These are phyloP conservation scores for Flaveria ramosissima DNA, from an alignment of 129 eudicot species.

Conservation along the genomic window DNA sequence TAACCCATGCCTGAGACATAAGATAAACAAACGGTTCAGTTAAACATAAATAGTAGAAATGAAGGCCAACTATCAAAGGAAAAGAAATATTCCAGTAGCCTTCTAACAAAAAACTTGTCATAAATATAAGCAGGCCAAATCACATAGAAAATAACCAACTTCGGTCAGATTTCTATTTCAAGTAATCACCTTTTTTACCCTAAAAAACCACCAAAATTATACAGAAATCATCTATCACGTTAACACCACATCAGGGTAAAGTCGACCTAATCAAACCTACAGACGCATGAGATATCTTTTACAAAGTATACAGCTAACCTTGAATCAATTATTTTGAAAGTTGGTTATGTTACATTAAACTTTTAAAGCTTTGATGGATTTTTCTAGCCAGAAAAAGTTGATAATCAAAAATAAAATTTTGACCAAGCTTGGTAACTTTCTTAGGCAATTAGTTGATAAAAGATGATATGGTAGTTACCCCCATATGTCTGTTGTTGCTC, in stretches of 20 bases:
- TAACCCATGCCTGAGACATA: slow-evolving; percentile 46
- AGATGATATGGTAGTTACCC: slow-evolving; percentile 41
- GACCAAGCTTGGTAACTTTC: not conserved
- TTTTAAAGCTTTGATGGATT: not conserved
- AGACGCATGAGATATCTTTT: not conserved
- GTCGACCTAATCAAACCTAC: not conserved
- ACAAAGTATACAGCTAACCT: not conserved
- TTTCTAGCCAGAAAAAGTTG: not conserved
- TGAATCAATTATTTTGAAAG: not conserved
- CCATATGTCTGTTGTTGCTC: slow-evolving; percentile 79
- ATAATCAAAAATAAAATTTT: not conserved
- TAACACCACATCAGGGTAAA: no score
- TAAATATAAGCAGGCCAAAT: not conserved
- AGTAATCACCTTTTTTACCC: not conserved
- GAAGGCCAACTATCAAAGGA: not conserved
- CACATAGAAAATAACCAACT: slow-evolving; percentile 4
- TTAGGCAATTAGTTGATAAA: not conserved
- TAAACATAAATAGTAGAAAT: slow-evolving; percentile 15
- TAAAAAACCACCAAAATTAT: not conserved
- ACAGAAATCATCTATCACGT: no score
- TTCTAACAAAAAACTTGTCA: not conserved
- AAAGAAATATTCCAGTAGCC: not conserved
- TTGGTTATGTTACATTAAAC: not conserved
- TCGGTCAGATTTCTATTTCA: slow-evolving; percentile 46
- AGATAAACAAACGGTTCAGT: slow-evolving; percentile 15